Evolutionary conservation across 441 rosid genomes (phyloP).

Genomic region (Theobroma grandiflorum): DNA sequence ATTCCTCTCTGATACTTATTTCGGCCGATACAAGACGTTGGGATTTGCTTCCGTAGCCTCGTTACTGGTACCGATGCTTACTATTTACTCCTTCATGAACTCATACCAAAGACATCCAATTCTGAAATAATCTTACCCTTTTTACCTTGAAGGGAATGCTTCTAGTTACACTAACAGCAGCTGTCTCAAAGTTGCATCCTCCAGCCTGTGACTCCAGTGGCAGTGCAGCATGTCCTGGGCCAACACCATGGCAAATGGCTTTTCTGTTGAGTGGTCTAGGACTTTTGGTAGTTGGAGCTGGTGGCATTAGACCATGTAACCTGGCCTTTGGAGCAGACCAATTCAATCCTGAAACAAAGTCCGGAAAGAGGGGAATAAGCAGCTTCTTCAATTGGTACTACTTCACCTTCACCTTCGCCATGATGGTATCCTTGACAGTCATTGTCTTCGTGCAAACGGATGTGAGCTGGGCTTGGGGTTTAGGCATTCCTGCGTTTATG

Average conservation of each 20-base stretch:
- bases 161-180: conserved; percentile 63
- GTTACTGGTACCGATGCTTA: conserved; percentile 50
- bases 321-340: conserved; percentile 84
- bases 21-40: conserved; percentile 73
- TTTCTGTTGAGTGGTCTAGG: conserved; percentile 55
- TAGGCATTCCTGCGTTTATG: conserved; percentile 67
- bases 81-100: background rate
- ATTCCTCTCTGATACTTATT: conserved; percentile 69
- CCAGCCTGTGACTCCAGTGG: conserved; percentile 43
- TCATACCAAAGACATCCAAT: conserved; percentile 6
- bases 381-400: conserved; percentile 87
- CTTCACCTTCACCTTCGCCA: conserved; percentile 73
- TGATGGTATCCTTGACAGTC: conserved; percentile 62
- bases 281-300: conserved; percentile 65
- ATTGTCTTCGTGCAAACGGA: conserved; percentile 73
- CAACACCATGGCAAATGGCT: conserved; percentile 55
- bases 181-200: conserved; percentile 59
- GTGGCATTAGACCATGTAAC: conserved; percentile 81
- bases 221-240: conserved; percentile 50
- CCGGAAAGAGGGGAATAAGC: conserved; percentile 64
- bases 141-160: conserved; percentile 59
- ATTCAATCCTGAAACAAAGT: conserved; percentile 62
- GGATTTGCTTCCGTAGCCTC: conserved; percentile 64
- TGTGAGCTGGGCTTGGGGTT: conserved; percentile 76
- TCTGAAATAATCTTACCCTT: conserved; percentile 14